Base-by-base conservation (phyloP, 1,284 basidiomycete genomes). In the Wolfiporia cocos region DNA sequence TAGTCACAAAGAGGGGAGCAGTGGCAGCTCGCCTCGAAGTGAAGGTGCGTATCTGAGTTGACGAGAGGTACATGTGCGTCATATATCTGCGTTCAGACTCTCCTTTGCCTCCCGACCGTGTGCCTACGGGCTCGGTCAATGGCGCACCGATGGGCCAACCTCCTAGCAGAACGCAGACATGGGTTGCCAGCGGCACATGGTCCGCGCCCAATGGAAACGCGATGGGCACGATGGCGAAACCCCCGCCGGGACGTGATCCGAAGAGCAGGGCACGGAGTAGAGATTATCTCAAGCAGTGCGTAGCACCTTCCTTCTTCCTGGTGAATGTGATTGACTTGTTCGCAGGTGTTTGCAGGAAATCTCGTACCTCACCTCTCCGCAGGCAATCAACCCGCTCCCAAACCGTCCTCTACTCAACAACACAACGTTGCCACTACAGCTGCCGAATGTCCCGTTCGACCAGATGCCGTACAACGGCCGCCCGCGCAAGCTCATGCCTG, bases 221-320 rank as follows among this genome's bases (percentile, higher is more conserved):
- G 11, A 55, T 66, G 12, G 70, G 73, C 49, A 69, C 66, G 36
- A 60, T 76, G 55, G 82, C 84, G 47, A 92, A 84, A 65, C 81
- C 76, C 39, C 81, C 78, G 37, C 78, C 76, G 23, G 87, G 78
- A 42, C 83, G 86, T 49, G 93, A 99, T 65, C 91, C 92, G 17
- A 95, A 96, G 65, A 90, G 90, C 53, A 80, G 95, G 52, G 92
- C 93, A 32, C 78, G 92, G 49, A 95, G 92, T 69, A 76, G 94
- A 44, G 96, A 99, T 49, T 99, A 98, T 64, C 76, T 99, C 53
- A 98, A 99, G 66, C 95, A 99, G 81, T 92, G 55, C 54, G 86
- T 75, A 14, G 7, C 14, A 14, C 17, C 30, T 30, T 34, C 5
- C 31, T 41, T 35, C 30, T 41, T 15, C 17, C 39, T 45, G 18